A percentile compares a stretch with the other conserved stretches of the same genome.
These are phyloP conservation scores for Cryptococcus neoformans DNA, from an alignment of 1,284 basidiomycete species.

Conservation along the genomic window DNA sequence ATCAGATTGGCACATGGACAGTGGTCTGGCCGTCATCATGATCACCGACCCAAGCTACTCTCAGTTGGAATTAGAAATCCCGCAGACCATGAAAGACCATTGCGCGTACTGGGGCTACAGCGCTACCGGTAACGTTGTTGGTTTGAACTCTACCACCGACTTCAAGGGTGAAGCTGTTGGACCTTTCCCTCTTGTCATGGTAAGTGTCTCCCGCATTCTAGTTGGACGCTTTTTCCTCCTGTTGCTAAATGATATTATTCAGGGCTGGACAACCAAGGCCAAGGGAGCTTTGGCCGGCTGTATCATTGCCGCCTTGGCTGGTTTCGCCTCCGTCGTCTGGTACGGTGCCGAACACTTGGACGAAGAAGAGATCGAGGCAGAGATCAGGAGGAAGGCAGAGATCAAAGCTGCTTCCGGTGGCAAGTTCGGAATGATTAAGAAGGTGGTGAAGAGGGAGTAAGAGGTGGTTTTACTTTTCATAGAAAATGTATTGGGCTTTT, in stretches of 20 bases:
- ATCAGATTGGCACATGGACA: conserved; percentile 36
- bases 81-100: conserved; percentile 57
- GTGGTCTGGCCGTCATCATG: conserved; percentile 51
- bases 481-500: no score
- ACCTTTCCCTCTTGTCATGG: conserved; percentile 58
- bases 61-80: conserved; percentile 31
- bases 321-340: conserved; percentile 77
- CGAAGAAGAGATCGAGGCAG: conserved; percentile 73
- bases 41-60: conserved; percentile 46
- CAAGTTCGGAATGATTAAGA: no score
- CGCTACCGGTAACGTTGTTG: conserved; percentile 63
- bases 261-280: conserved; percentile 73
- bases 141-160: conserved; percentile 42
- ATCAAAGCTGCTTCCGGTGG: no score
- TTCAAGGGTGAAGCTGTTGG: conserved; percentile 59
- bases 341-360: conserved; percentile 69
- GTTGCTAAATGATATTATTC: background rate
- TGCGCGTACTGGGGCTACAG: conserved; percentile 63
- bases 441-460: no score
- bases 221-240: no score
- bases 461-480: no score
- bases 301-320: conserved; percentile 74
- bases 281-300: conserved; percentile 83
- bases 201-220: conserved; percentile 19
- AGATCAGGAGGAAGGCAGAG: conserved; percentile 54